Base-by-base conservation (phyloP, 305 asterid genomes). In the Solanum hybrid region DNA sequence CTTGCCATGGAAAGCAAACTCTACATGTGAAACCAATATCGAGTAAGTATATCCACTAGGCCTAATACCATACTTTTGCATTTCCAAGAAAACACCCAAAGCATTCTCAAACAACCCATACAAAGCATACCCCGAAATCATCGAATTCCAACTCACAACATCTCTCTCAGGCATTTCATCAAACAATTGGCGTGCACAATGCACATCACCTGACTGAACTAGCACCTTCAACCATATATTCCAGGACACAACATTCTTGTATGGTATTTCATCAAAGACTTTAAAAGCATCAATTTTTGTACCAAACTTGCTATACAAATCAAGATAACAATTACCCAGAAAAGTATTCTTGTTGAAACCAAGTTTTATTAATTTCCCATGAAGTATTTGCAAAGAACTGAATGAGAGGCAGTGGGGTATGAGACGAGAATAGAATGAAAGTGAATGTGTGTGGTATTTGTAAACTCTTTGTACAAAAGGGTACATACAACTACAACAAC, bases 101-200 rank as follows among this genome's bases (percentile, higher is more conserved):
- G 94, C 95, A 82, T 87, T 35, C 77, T 92, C 93, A 22, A 73
- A 87, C 86, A 91, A 76, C 83, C 96, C 97, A 89, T 46, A 37
- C 11, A 92, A 88, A 87, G 92, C 84, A 88, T 92, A 96, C 86
- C 95, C 98, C 10, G 96, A 95, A 90, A 96, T 93, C 79, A 96
- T 91, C 4, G 98, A 92, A 82, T 96, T 96, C 95, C 96, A 95
- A 92, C 96, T 94, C 90, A 96, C 98, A 78, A 89, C 93, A 90
- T 96, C 98, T 90, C 96, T 92, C 10, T 92, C 95, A 29, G 95
- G 95, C 97, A 96, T 96, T 94, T 89, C 93, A 88, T 95, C 95
- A 91, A 96, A 95, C 95, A 95, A 82, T 28, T 8, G 42, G 11
- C 95, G 95, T 18, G 96, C 97, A 24, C 77, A 71, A 28, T 69